Evolutionary conservation across 1,284 basidiomycete genomes (phyloP), one percentile per base, ranked within the genome.

Genomic region (Puccinia horiana): DNA sequence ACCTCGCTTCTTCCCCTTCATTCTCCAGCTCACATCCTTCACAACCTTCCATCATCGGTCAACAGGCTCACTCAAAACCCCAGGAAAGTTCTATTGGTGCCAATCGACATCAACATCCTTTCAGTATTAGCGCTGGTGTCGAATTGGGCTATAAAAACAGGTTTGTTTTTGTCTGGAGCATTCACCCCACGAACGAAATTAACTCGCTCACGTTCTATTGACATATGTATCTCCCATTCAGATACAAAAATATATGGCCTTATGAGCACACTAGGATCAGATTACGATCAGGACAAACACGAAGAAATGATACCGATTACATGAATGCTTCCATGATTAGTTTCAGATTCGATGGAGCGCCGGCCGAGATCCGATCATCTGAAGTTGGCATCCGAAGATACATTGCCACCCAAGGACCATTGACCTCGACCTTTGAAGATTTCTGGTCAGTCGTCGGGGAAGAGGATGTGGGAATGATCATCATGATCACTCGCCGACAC

Each of bases 381-480:
- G 14, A 54, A 9, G 47, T 73, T 18, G 69, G 88, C 93, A 72
- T 92, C 40, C 90, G 91, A 86, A 90, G 92, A 54, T 98, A 96
- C 86, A 98, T 99, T 84, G 96, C 96, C 0, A 98, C 96, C 0
- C 96, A 99, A 87, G 96, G 96, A 0, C 96, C 96, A 1, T 88
- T 99, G 42, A 93, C 93, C 9, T 91, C 93, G 32, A 98, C 96
- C 0, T 97, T 92, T 86, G 89, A 89, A 11, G 95, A 98, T 86
- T 99, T 99, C 85, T 99, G 96, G 96, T 93, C 92, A 6, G 86
- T 90, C 12, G 87, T 90, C 9, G 90, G 89, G 87, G 89, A 90
- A 84, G 89, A 91, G 84, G 86, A 88, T 58, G 88, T 89, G 20
- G 86, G 87, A 40, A 89, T 90, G 37, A 73, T 73, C 83, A 91